Evolutionary conservation across 768 basidiomycete genomes (phyloP).

Genomic region (Rickenella mellea): DNA sequence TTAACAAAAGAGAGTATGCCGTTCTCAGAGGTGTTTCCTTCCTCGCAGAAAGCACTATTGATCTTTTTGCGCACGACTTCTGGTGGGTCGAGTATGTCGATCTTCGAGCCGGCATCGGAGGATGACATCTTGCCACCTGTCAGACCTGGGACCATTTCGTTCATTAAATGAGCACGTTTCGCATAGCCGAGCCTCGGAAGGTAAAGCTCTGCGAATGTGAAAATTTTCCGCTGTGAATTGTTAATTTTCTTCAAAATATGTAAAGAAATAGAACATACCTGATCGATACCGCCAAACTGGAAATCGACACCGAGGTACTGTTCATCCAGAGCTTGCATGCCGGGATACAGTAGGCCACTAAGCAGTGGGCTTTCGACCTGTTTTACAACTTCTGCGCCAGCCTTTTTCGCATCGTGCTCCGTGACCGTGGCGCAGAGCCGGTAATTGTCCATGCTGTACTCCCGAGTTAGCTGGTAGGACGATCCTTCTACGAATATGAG

Average conservation of each 20-base stretch:
- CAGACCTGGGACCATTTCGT: slow-evolving; percentile 92
- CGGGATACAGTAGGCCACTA: slow-evolving; percentile 91
- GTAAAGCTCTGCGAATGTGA: slow-evolving; percentile 95
- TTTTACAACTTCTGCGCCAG: slow-evolving; percentile 97
- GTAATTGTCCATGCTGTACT: slow-evolving; percentile 96
- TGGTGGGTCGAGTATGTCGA: slow-evolving; percentile 90
- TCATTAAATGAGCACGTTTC: slow-evolving; percentile 97
- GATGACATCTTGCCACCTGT: slow-evolving; percentile 97
- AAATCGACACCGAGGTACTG: slow-evolving; percentile 94
- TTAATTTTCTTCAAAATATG: neutral
- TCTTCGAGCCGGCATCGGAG: slow-evolving; percentile 95
- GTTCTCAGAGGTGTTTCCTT: slow-evolving; percentile 82
- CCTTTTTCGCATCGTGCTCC: slow-evolving; percentile 96
- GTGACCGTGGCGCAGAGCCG: slow-evolving; percentile 82
- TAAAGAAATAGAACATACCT: slow-evolving; percentile 40
- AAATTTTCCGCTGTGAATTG: slow-evolving; percentile 84
- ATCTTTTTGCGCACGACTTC: slow-evolving; percentile 83
- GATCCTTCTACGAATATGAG: slow-evolving; percentile 84
- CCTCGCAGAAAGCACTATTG: slow-evolving; percentile 88
- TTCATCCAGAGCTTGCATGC: slow-evolving; percentile 93
- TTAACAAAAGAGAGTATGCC: slow-evolving; percentile 79
- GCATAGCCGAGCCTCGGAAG: slow-evolving; percentile 87
- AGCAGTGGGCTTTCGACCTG: slow-evolving; percentile 88
- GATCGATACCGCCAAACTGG: slow-evolving; percentile 97
- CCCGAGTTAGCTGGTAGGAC: slow-evolving; percentile 82